Evolutionary conservation across 768 basidiomycete genomes (phyloP), one percentile per base, ranked within the genome.

Genomic region (Hebeloma cylindrosporum): DNA sequence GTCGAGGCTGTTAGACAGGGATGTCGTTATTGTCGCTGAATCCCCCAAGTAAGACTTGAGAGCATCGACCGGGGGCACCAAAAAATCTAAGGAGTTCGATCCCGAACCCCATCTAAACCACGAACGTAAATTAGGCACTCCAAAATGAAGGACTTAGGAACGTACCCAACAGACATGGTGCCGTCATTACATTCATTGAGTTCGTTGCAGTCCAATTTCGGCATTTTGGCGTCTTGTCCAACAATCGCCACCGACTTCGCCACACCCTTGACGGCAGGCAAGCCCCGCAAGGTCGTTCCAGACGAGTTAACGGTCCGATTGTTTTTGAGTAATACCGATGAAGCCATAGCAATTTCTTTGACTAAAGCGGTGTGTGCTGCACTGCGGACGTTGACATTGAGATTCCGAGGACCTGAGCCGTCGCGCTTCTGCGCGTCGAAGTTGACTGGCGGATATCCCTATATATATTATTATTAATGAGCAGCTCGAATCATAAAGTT

Each of bases 301-400:
- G 58, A 70, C 48, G 53, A 66, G 43, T 60, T 68, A 20, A 63
- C 60, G 10, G 63, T 69, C 50, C 74, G 60, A 27, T 70, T 66
- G 59, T 88, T 88, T 66, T 88, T 88, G 9, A 88, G 69, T 25
- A 89, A 60, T 14, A 88, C 82, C 1, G 80, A 79, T 0, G 82
- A 83, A 0, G 77, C 79, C 0, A 78, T 73, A 4, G 78, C 87
- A 22, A 90, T 82, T 49, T 85, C 77, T 18, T 73, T 71, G 13
- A 74, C 78, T 13, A 87, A 63, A 3, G 74, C 69, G 1, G 73
- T 77, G 52, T 78, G 77, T 0, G 56, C 67, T 9, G 56, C 65
- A 1, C 66, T 70, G 21, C 74, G 67, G 3, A 76, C 74, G 14
- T 68, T 66, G 3, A 77, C 68, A 18, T 62, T 56, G 10, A 71